A percentile compares a stretch with the other conserved stretches of the same genome.
Evolutionary conservation across 306 rosid species (phyloP).

Genomic region (Vicia sativa): DNA sequence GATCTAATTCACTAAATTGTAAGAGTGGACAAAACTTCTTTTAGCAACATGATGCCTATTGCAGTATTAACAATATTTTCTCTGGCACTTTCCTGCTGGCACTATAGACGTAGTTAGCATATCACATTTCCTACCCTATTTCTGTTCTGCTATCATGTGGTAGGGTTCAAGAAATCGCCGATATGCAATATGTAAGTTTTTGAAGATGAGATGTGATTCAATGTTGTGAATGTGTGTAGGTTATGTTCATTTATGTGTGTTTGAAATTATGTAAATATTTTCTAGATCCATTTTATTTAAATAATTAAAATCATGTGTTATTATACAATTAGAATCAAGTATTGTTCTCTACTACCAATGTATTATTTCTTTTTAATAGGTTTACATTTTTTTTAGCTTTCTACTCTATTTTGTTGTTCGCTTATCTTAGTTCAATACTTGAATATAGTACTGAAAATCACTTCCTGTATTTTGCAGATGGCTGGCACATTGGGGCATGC

Average conservation of each 20-base stretch:
- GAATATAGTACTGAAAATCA: conserved; percentile 26
- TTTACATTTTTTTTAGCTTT: conserved; percentile 1
- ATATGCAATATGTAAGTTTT: not conserved
- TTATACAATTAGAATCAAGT: not conserved
- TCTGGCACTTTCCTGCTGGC: too few relatives aligned
- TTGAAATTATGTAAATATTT: not conserved
- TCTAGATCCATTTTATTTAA: not conserved
- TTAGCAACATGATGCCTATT: conserved; percentile 5
- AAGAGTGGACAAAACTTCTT: conserved; percentile 9
- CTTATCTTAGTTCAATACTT: not conserved
- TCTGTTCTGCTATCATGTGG: not conserved
- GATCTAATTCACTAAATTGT: not conserved
- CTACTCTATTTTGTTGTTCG: not conserved
- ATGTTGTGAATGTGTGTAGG: not conserved
- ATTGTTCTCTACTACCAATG: not conserved
- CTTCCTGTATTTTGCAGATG: conserved; percentile 47
- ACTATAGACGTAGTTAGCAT: too few relatives aligned
- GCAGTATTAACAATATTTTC: not conserved
- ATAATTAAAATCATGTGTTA: not conserved
- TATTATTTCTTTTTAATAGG: not conserved
- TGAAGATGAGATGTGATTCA: not conserved
- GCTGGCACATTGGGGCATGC: conserved; percentile 37
- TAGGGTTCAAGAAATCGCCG: not conserved
- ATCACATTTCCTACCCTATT: not conserved
- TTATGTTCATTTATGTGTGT: not conserved